A percentile compares a stretch with the other conserved stretches of the same genome.
Evolutionary conservation across 2,329 filamentous ascomycete genomes (phyloP).

Genomic region (Plectosphaerella sp.): DNA sequence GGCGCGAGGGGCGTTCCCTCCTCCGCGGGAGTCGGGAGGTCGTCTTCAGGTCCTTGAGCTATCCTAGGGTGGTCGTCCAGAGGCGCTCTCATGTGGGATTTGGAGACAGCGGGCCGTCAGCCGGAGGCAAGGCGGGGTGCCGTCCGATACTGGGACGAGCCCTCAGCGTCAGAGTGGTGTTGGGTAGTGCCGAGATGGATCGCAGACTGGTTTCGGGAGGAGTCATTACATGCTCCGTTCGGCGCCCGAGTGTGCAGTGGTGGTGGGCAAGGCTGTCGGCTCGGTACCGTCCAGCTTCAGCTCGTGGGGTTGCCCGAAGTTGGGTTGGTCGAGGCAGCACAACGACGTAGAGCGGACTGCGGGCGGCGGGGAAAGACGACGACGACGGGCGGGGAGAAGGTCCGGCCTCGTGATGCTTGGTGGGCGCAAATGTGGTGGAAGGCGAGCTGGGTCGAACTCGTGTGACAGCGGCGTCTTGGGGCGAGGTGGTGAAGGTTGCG

Average conservation of each 20-base stretch:
- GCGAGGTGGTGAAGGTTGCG: background rate
- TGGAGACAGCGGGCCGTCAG: background rate
- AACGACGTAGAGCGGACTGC: background rate
- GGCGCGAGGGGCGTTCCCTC: conserved; percentile 1
- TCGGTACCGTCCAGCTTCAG: background rate
- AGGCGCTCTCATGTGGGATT: conserved; percentile 9
- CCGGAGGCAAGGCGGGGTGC: background rate
- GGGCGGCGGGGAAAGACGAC: background rate
- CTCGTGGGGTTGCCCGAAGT: no score
- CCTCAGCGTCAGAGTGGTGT: background rate
- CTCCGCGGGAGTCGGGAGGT: conserved; percentile 2
- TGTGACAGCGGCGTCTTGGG: background rate
- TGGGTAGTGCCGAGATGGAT: background rate
- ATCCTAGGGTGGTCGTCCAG: conserved; percentile 3
- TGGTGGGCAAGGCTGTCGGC: background rate
- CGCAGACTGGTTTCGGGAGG: background rate
- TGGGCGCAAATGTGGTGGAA: background rate
- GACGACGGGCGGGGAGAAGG: background rate
- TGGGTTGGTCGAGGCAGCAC: background rate
- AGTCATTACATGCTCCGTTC: conserved; percentile 2
- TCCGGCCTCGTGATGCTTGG: background rate
- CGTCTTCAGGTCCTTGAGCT: conserved; percentile 1
- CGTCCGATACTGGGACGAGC: background rate
- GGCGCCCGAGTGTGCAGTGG: background rate
- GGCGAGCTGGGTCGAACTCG: background rate